Base-by-base conservation (phyloP, 345 rosid species). In the Camelina laxa region DNA sequence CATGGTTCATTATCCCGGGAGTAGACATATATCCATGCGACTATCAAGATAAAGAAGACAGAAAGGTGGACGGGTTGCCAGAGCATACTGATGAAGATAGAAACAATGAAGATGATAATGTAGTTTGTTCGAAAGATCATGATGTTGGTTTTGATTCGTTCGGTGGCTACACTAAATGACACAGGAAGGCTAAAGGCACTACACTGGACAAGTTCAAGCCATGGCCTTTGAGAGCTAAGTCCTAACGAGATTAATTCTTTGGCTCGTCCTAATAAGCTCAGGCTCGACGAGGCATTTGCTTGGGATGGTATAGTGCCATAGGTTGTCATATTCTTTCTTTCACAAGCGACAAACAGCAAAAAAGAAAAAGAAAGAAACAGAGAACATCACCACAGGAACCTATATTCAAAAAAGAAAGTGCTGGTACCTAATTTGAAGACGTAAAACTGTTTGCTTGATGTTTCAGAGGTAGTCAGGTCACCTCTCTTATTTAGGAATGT, bases 31-130 rank as follows among this genome's bases (percentile, higher is more conserved):
- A 84, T 16, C 92, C 92, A 86, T 2, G 84, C 76, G 30, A 69
- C 44, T 73, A 85, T 73, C 86, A 80, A 58, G 76, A 81, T 33
- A 17, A 78, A 7, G 62, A 86, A 74, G 79, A 82, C 61, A 6
- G 83, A 53, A 66, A 88, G 63, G 48, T 88, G 81, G 42, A 81
- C n/a, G 0, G 92, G 94, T 39, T 82, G 84, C 89, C 85, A 88
- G 1, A 90, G 84, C 56, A 87, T 70, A 85, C 75, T 78, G 76
- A 85, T 67, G 75, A 88, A 73, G 70, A 90, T 75, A 12, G 77
- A 49, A 36, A 73, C 39, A 19, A 81, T 33, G 15, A 79, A 51
- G 64, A 88, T 31, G 24, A 84, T 72, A 51, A 76, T 70, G 45
- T 84, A 87, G 78, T 90, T 92, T 60, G 69, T 60, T 51, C 84